phyloP scores from a whole-genome alignment of 768 basidiomycete genomes.

The Phaeotremella skinneri region DNA sequence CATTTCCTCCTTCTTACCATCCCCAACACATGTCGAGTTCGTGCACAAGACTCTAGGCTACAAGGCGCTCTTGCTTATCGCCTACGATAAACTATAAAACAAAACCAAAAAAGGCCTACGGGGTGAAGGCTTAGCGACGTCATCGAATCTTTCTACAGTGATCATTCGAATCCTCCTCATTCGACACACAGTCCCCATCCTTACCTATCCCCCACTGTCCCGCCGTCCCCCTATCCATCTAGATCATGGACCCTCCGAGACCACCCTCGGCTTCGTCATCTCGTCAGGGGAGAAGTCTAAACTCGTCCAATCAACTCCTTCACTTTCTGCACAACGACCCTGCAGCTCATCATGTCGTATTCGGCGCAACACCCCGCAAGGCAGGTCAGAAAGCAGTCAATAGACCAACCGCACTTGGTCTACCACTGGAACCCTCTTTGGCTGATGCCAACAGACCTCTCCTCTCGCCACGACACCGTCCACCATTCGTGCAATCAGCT shows the following conservation, averaged over 20 bases:
- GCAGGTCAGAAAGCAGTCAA: slow-evolving; percentile 1
- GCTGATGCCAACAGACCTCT: neutral
- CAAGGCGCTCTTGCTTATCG: too few relatives aligned
- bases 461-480: neutral
- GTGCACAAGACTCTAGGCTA: too few relatives aligned
- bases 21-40: too few relatives aligned
- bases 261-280: slow-evolving; percentile 1
- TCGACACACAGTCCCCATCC: too few relatives aligned
- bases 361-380: slow-evolving; percentile 21
- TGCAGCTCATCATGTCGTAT: slow-evolving; percentile 45
- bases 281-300: neutral
- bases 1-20: too few relatives aligned
- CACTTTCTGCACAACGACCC: slow-evolving; percentile 49
- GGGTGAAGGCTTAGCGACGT: too few relatives aligned
- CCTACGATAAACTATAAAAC: too few relatives aligned
- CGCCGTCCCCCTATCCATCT: too few relatives aligned
- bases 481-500: slow-evolving; percentile 1
- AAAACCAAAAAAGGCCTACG: too few relatives aligned
- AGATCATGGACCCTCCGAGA: neutral
- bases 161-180: too few relatives aligned
- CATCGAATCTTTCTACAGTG: too few relatives aligned
- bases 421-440: slow-evolving; percentile 25
- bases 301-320: slow-evolving; percentile 45
- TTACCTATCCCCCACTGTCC: too few relatives aligned
- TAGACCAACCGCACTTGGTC: slow-evolving; percentile 10